phyloP scores from a whole-genome alignment of 1,139 yeast species.

The Blastobotrys indianensis region DNA sequence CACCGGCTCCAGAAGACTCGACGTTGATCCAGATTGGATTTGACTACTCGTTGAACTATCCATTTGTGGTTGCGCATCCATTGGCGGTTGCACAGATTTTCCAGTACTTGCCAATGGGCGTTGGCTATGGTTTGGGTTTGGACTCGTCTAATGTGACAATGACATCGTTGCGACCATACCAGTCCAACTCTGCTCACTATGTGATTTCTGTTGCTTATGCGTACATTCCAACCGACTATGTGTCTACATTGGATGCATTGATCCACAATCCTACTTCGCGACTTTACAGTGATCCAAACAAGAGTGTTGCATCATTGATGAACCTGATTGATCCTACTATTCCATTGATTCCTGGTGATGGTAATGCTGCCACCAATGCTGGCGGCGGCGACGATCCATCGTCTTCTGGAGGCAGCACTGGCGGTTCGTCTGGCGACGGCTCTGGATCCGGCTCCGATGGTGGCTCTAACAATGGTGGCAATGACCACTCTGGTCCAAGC shows the following conservation, averaged over 20 bases:
- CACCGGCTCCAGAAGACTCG: slow-evolving; percentile 29
- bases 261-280: slow-evolving; percentile 31
- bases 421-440: slow-evolving; percentile 5
- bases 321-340: slow-evolving; percentile 36
- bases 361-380: slow-evolving; percentile 14
- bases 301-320: slow-evolving; percentile 33
- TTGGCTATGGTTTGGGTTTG: slow-evolving; percentile 33
- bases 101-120: slow-evolving; percentile 37
- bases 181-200: slow-evolving; percentile 29
- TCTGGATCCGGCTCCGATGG: slow-evolving; percentile 11
- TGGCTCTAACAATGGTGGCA: slow-evolving; percentile 4
- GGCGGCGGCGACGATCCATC: slow-evolving; percentile 15
- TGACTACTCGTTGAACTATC: slow-evolving; percentile 37
- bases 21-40: slow-evolving; percentile 38
- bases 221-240: slow-evolving; percentile 32
- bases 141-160: slow-evolving; percentile 28
- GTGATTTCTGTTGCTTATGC: slow-evolving; percentile 36
- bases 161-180: slow-evolving; percentile 35
- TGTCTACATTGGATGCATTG: slow-evolving; percentile 26
- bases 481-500: slow-evolving; percentile 10
- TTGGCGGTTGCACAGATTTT: slow-evolving; percentile 41
- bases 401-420: slow-evolving; percentile 16
- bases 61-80: slow-evolving; percentile 37
- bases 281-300: slow-evolving; percentile 33
- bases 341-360: slow-evolving; percentile 29